Evolutionary conservation across 768 basidiomycete species (phyloP), one percentile per base, ranked within the genome.

Genomic region (Pleurotus tuoliensis): DNA sequence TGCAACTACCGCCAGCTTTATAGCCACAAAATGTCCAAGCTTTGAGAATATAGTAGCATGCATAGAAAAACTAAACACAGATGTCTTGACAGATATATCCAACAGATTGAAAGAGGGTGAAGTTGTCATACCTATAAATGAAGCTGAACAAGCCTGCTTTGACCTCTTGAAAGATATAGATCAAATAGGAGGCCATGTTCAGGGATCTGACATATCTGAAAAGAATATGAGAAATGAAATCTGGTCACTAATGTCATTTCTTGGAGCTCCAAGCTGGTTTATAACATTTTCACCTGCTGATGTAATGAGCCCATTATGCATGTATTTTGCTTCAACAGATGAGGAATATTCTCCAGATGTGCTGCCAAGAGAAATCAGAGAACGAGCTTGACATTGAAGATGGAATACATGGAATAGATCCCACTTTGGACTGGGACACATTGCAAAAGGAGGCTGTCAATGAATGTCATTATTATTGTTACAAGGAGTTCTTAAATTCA

Each of bases 61-160:
- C 11, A 49, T 49, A 8, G 6, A 49, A 30, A 13, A 7, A 9
- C 4, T 49, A 4, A 24, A 49, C 37, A 13, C 12, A 4, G 6
- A 16, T 30, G 30, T 37, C 3, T 41, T 74, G 0, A 52, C 63
- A 1, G 51, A 61, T 12, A 12, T 24, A 4, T 24, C 24, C 24
- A 24, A 24, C 24, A 24, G 66, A 4, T 56, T 75, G 53, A 15
- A 52, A 11, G 55, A 61, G 1, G 69, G 68, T 3, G 65, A 70
- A 51, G 44, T 56, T 15, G 60, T 71, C 0, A 61, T 58, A 38
- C 68, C 67, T 4, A 55, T 58, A 18, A 70, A 64, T 2, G 64
- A 71, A 1, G 66, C 25, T 1, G 76, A 78, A 55, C 69, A 69
- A 24, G 30, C 46, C 0, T 76, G 75, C 46, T 77, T 71, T 53